These are phyloP conservation scores for Phylloporus sp. DNA, from an alignment of 768 basidiomycete genomes.

Conservation along the genomic window DNA sequence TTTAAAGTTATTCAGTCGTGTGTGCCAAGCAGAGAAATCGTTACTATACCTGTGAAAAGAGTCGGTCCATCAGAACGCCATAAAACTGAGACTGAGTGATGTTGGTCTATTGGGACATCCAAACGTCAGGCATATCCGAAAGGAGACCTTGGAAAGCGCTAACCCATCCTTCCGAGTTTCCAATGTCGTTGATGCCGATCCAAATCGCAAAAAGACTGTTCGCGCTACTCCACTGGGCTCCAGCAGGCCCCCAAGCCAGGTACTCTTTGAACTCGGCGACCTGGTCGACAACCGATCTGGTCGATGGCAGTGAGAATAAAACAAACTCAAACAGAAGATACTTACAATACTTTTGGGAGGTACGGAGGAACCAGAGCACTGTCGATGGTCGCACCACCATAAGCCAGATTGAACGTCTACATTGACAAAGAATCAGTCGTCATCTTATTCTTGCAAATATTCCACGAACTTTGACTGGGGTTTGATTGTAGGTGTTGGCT, in stretches of 20 bases:
- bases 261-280: conserved; percentile 52
- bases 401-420: conserved; percentile 62
- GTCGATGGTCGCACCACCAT: conserved; percentile 63
- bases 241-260: conserved; percentile 43
- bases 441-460: not conserved
- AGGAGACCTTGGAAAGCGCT: not conserved
- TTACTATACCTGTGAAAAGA: conserved; percentile 25
- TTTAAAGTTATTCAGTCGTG: not conserved
- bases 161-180: conserved; percentile 17
- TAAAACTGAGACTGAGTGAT: conserved; percentile 22
- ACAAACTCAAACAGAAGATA: conserved; percentile 21
- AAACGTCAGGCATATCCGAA: not conserved
- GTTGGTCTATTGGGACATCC: conserved; percentile 15
- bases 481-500: conserved; percentile 55
- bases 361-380: conserved; percentile 52
- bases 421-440: not conserved
- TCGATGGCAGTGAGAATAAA: not conserved
- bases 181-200: conserved; percentile 69
- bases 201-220: conserved; percentile 61
- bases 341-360: conserved; percentile 44
- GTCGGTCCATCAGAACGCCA: conserved; percentile 19
- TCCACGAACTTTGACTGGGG: conserved; percentile 40
- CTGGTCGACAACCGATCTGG: conserved; percentile 42
- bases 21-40: not conserved
- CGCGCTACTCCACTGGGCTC: conserved; percentile 50